Conservation (phyloP, 768 basidiomycete genomes). For the Boletus speciosus region DNA sequence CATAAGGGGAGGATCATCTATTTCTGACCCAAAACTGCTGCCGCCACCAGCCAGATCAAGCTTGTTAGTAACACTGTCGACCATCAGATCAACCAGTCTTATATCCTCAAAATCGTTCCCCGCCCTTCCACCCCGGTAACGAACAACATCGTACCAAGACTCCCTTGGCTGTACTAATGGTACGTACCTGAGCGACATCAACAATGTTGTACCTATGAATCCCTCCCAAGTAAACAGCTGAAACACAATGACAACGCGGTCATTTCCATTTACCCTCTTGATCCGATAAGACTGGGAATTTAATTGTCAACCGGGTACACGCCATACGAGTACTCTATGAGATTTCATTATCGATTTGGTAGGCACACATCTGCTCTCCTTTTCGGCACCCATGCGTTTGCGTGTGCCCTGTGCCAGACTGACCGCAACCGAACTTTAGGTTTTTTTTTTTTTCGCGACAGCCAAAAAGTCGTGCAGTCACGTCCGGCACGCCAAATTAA, state of each 20-base stretch:
- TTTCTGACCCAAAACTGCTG: conserved; percentile 12
- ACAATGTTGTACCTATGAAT: background rate
- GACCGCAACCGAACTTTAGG: background rate
- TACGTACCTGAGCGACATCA: background rate
- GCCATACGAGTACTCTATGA: background rate
- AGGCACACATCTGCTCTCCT: background rate
- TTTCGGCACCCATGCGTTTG: background rate
- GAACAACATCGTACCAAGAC: background rate
- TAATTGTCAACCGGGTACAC: background rate
- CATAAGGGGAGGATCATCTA: conserved; percentile 14
- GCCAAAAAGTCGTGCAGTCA: background rate
- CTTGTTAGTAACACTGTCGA: background rate
- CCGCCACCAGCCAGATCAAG: conserved; percentile 17
- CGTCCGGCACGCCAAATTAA: background rate
- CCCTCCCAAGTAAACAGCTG: background rate
- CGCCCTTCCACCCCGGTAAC: background rate
- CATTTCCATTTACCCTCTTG: background rate
- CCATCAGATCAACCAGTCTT: background rate
- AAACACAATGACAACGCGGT: background rate
- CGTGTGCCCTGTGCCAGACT: background rate
- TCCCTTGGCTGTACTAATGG: no score
- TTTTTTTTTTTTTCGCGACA: background rate
- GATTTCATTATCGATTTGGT: background rate
- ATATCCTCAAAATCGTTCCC: background rate
- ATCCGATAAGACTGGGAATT: conserved; percentile 4